These are phyloP conservation scores for Lachnellula cervina DNA, from an alignment of 2,329 filamentous ascomycete species.

Conservation along the genomic window DNA sequence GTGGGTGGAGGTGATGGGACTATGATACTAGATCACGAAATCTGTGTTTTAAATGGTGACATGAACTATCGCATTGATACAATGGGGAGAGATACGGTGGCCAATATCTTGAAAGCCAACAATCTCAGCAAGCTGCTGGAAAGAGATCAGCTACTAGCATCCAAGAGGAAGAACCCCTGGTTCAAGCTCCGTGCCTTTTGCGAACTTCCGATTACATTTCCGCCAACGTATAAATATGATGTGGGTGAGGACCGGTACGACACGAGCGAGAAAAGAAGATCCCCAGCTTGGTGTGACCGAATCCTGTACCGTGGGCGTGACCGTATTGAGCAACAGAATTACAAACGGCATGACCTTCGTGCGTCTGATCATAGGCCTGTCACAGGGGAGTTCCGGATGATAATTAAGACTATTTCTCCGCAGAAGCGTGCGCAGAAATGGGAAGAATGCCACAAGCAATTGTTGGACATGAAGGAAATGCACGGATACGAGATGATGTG, in stretches of 20 bases:
- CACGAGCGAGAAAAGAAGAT: constrained; percentile 86
- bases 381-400: constrained; percentile 75
- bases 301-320: constrained; percentile 79
- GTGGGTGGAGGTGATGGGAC: constrained; percentile 89
- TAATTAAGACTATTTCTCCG: constrained; percentile 75
- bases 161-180: constrained; percentile 79
- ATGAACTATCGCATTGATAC: constrained; percentile 98
- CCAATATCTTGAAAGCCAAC: constrained; percentile 74
- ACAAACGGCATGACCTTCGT: constrained; percentile 80
- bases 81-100: constrained; percentile 89
- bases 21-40: constrained; percentile 94
- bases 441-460: constrained; percentile 70
- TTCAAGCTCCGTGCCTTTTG: constrained; percentile 86
- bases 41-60: constrained; percentile 95
- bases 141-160: constrained; percentile 86
- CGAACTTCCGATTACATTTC: constrained; percentile 87
- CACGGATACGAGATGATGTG: constrained; percentile 74
- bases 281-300: constrained; percentile 95
- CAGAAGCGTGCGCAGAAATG: constrained; percentile 60
- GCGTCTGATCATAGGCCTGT: constrained; percentile 93
- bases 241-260: constrained; percentile 94
- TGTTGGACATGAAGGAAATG: constrained; percentile 65
- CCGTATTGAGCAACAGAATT: constrained; percentile 81
- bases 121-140: constrained; percentile 86
- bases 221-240: constrained; percentile 98